These are phyloP conservation scores for Lichtheimia corymbifera DNA, from an alignment of 371 early-diverging fungal species.

Conservation along the genomic window DNA sequence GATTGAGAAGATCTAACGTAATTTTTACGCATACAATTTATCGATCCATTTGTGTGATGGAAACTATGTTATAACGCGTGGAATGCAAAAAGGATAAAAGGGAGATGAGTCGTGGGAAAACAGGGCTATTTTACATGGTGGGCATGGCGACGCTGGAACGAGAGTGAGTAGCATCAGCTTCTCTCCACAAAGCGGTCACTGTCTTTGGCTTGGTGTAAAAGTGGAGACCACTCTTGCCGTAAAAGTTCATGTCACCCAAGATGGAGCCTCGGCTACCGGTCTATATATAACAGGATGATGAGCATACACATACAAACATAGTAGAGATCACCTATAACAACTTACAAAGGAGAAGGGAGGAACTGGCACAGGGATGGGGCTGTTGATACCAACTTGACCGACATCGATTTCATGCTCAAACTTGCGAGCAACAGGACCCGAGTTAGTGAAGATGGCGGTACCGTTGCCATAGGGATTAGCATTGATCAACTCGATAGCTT, in stretches of 20 bases:
- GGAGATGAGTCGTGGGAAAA: too few species aligned
- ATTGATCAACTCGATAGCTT: slow-evolving; percentile 92
- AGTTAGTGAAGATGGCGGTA: slow-evolving; percentile 93
- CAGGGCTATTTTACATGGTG: slow-evolving; percentile 15
- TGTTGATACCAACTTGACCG: slow-evolving; percentile 92
- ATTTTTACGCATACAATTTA: too few species aligned
- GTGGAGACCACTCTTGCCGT: slow-evolving; percentile 76
- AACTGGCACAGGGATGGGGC: slow-evolving; percentile 96
- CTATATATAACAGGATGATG: slow-evolving; percentile 2
- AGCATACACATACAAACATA: too few species aligned
- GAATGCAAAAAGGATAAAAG: too few species aligned
- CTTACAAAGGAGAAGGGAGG: slow-evolving; percentile 92
- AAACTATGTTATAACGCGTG: too few species aligned
- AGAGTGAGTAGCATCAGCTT: slow-evolving; percentile 63
- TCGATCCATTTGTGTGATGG: too few species aligned
- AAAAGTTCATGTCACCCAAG: slow-evolving; percentile 95
- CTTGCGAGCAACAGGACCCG: slow-evolving; percentile 87
- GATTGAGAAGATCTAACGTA: too few species aligned
- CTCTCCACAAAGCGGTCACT: slow-evolving; percentile 91
- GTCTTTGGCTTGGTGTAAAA: slow-evolving; percentile 97
- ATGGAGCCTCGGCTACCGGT: slow-evolving; percentile 95
- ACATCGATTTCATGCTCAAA: slow-evolving; percentile 91
- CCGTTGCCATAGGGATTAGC: slow-evolving; percentile 95
- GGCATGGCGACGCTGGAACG: slow-evolving; percentile 28
- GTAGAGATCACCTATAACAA: neutral